These are phyloP conservation scores for Penicillium salamii DNA, from an alignment of 495 filamentous ascomycete genomes.

Conservation along the genomic window DNA sequence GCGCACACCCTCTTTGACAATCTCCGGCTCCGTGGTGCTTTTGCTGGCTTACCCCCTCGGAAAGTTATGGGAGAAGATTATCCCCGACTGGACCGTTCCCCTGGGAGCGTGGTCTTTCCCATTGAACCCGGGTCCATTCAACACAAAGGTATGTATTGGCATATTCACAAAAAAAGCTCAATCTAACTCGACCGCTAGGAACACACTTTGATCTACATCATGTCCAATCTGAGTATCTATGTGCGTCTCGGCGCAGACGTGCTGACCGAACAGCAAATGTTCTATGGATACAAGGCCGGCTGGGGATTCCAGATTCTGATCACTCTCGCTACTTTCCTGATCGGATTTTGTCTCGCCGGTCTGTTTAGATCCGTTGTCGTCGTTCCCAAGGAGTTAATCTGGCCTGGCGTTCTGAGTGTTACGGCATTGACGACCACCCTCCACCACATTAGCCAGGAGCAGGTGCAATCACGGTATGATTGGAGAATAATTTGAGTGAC, in stretches of 20 bases:
- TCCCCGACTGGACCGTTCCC: conserved; percentile 48
- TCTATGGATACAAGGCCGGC: conserved; percentile 62
- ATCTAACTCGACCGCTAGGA: conserved; percentile 50
- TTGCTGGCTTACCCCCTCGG: conserved; percentile 65
- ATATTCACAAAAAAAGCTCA: too few relatives aligned
- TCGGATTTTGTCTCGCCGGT: conserved; percentile 52
- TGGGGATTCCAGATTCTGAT: conserved; percentile 49
- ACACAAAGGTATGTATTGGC: conserved; percentile 33
- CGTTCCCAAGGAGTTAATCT: conserved; percentile 76
- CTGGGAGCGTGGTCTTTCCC: conserved; percentile 48
- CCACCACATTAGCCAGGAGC: conserved; percentile 47
- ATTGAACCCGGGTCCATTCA: conserved; percentile 68
- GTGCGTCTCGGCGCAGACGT: conserved; percentile 63
- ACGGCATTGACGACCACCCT: conserved; percentile 79
- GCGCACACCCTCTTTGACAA: conserved; percentile 47
- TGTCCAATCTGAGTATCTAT: conserved; percentile 47
- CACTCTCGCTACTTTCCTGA: conserved; percentile 42
- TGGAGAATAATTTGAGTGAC: conserved; percentile 16
- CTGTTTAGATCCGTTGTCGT: conserved; percentile 71
- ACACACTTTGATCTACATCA: conserved; percentile 65
- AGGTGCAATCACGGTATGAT: conserved; percentile 20
- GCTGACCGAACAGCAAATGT: conserved; percentile 57
- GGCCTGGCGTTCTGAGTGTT: conserved; percentile 79
- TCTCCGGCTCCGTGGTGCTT: conserved; percentile 59
- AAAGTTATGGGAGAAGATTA: conserved; percentile 44